A percentile compares a stretch with the other conserved stretches of the same genome.
Conservation (phyloP, 257 asterid species). For the Pogostemon cablin region DNA sequence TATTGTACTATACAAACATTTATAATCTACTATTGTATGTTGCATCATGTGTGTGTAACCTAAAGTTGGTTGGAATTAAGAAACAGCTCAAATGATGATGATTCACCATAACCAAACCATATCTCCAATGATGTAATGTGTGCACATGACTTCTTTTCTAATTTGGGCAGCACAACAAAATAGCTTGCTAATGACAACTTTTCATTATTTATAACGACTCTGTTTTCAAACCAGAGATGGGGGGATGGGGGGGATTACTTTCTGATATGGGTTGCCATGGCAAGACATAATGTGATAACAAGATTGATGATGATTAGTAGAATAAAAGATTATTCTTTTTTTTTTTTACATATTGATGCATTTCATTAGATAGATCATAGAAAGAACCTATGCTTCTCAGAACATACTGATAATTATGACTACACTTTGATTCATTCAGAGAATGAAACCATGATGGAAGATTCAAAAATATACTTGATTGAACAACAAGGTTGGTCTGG, state of each 20-base stretch:
- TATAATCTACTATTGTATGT: too few relatives aligned
- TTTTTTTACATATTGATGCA: constrained; percentile 26
- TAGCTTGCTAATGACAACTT: background rate
- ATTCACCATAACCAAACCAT: constrained; percentile 26
- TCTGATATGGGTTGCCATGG: too few relatives aligned
- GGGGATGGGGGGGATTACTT: too few relatives aligned
- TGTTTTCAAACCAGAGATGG: background rate
- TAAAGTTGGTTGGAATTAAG: background rate
- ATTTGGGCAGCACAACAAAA: constrained; percentile 20
- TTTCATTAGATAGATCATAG: constrained; percentile 27
- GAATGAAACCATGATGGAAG: constrained; percentile 46
- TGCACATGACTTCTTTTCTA: constrained; percentile 29
- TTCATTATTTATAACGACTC: background rate
- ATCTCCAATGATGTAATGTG: constrained; percentile 23
- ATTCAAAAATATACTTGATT: constrained; percentile 36
- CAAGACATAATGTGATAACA: background rate
- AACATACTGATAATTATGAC: constrained; percentile 11
- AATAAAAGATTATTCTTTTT: constrained; percentile 33
- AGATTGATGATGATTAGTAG: background rate
- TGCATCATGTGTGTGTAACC: too few relatives aligned
- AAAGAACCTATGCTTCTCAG: constrained; percentile 20
- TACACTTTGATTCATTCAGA: constrained; percentile 52
- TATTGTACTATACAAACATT: too few relatives aligned
- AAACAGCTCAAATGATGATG: constrained; percentile 12
- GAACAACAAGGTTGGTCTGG: constrained; percentile 25